Evolutionary conservation across 2,329 filamentous ascomycete genomes (phyloP), one percentile per base, ranked within the genome.

Genomic region (Fusarium staphyleae): DNA sequence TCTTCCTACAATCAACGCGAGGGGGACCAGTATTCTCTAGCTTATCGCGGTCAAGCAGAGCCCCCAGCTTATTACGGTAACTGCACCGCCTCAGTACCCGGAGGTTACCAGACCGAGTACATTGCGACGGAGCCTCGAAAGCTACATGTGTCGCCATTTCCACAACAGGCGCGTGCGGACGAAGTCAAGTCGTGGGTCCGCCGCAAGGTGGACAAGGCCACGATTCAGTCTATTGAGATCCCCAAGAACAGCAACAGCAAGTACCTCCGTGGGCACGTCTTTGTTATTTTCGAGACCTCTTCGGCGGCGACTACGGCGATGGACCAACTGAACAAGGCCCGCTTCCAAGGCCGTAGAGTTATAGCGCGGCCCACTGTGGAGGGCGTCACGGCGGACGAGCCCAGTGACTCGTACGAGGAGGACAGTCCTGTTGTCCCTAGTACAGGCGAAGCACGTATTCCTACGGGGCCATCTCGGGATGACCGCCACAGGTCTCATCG

Each of bases 111-210:
- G 33, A 6, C 51, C 14, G 51, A 53, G 30, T 57, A 45, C 30
- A 28, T 52, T 34, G 22, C 43, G 15, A 55, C 55, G 6, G 61
- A 67, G 39, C 45, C 47, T n/a, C 55, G 59, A 14, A 69, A 65
- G 30, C 48, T 72, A 24, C 50, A 66, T 22, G 52, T 73, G 16
- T 62, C 65, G 6, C 63, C 62, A 12, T 65, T 73, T 14, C 57
- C 63, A 28, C 62, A 66, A 41, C 51, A 63, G 18, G 57, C 57
- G 15, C 41, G 33, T 13, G 43, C 52, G 10, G 52, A 63, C 3
- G 65, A 70, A 2, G 66, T 72, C 8, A 62, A 49, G 15, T 48
- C 40, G 9, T 73, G 71, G 71, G 60, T 72, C 10, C 60, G 56
- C 5, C 52, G 59, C 14, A 66, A 61, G 32, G 57, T 70, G 33